Base-by-base conservation (phyloP, 306 rosid species). In the Pachyrhizus erosus region DNA sequence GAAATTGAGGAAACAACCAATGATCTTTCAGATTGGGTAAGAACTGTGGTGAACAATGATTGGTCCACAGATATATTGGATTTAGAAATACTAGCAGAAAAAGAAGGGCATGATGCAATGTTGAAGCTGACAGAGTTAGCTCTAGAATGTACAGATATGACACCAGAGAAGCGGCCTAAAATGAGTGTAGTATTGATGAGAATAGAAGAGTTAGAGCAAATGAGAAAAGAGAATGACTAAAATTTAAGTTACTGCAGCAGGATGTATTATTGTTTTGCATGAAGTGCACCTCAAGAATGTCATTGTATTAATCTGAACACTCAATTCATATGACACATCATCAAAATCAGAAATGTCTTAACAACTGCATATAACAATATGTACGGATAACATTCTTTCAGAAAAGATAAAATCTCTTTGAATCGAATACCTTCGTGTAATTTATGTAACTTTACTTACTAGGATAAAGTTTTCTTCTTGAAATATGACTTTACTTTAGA, bases 21-120 rank as follows among this genome's bases (percentile, higher is more conserved):
- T 65, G 94, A 92, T 86, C 90, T 92, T 76, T 90, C 94, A 11
- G 87, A 92, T 33, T 89, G 97, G 97, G 94, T 89, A 3, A 81
- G 93, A 82, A 89, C 65, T 29, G 91, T 90, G 43, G 93, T 92
- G 65, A 89, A 89, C 75, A 86, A 72, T 80, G 97, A 89, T 48
- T 90, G 97, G 97, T 92, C 97, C 37, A 89, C 93, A 1, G 94
- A 92, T 68, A 92, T 92, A 76, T 52, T 92, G 67, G 94, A 92
- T 58, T 57, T 73, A 10, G 97, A 92, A 77, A 90, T 92, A 51
- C 31, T 81, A 39, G 85, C 86, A 52, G 91, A 86, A 42, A 87
- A 45, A 71, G 97, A 90, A 81, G 94, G 88, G 10, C 92, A 90
- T 54, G 87, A 91, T 75, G 90, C 85, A 62, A 92, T 90, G 97